These are phyloP conservation scores for Aspergillus sp. DNA, from an alignment of 2,329 filamentous ascomycete genomes.

Conservation along the genomic window DNA sequence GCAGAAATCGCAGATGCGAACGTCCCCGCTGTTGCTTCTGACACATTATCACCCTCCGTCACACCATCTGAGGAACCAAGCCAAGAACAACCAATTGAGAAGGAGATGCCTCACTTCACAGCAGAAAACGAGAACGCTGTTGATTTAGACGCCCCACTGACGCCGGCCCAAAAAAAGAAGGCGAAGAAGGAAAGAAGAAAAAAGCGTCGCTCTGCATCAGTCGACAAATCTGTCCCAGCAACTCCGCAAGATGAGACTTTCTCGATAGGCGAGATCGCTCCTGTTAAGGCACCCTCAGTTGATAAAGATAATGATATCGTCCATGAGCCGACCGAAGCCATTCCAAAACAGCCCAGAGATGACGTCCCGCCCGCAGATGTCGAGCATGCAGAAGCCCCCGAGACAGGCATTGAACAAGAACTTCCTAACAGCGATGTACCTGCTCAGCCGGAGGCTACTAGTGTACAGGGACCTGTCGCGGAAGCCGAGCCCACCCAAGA, in stretches of 20 bases:
- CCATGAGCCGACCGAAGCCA: not conserved
- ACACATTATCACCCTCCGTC: conserved; percentile 1
- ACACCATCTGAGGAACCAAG: not conserved
- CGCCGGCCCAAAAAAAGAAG: conserved; percentile 19
- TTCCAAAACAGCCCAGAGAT: not conserved
- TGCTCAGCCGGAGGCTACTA: not conserved
- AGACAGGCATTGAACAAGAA: not conserved
- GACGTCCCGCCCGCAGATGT: not conserved
- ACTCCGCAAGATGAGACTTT: no score
- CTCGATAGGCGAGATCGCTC: not conserved
- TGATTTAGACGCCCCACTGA: conserved; percentile 7
- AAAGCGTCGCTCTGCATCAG: conserved; percentile 7
- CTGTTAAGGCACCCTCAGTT: not conserved
- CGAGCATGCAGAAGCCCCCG: not conserved
- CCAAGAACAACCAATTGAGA: conserved; percentile 5
- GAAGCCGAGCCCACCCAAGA: not conserved
- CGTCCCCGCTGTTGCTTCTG: not conserved
- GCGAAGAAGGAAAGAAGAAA: conserved; percentile 22
- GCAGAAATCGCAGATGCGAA: not conserved
- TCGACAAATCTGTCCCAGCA: conserved; percentile 2
- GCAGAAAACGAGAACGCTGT: not conserved
- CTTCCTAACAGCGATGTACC: not conserved
- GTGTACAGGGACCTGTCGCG: not conserved
- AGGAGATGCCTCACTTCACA: not conserved
- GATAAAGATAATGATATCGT: not conserved